A percentile compares a stretch with the other conserved stretches of the same genome.
These are phyloP conservation scores for Ceratorhiza oryzae-sativae DNA, from an alignment of 1,284 basidiomycete species.

Conservation along the genomic window DNA sequence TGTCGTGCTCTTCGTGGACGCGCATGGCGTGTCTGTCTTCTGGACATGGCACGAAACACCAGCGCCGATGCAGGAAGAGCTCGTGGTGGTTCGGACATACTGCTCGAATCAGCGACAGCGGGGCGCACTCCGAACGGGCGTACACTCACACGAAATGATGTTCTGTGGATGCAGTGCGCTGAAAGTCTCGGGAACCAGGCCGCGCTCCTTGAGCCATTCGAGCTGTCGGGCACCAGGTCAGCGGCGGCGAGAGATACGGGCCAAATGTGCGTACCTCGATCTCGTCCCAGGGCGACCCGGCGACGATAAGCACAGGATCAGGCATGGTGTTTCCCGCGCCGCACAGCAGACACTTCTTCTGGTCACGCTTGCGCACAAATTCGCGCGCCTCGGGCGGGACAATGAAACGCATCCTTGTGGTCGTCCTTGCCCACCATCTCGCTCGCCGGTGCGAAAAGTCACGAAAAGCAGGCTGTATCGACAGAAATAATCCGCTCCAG, in stretches of 20 bases:
- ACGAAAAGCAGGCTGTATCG: background rate
- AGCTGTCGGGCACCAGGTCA: conserved; percentile 7
- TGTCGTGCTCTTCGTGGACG: conserved; percentile 31
- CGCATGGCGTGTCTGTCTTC: conserved; percentile 34
- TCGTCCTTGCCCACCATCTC: conserved; percentile 34
- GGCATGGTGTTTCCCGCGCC: conserved; percentile 27
- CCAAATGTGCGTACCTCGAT: conserved; percentile 21
- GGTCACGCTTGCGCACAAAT: conserved; percentile 36
- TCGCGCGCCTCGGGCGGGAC: conserved; percentile 24
- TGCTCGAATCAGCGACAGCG: conserved; percentile 1
- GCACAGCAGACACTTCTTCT: conserved; percentile 33
- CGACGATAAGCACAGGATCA: conserved; percentile 27
- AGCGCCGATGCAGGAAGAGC: conserved; percentile 34
- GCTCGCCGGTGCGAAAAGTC: background rate
- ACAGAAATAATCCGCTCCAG: background rate
- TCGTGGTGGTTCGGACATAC: conserved; percentile 39
- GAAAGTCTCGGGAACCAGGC: conserved; percentile 10
- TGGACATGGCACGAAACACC: conserved; percentile 35
- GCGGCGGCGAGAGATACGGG: background rate
- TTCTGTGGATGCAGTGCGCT: conserved; percentile 31
- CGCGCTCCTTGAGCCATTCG: conserved; percentile 35
- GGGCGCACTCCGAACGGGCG: background rate
- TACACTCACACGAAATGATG: conserved; percentile 31
- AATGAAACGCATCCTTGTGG: conserved; percentile 11
- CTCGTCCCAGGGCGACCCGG: conserved; percentile 36